Evolutionary conservation across 805 yeast species (phyloP).

Genomic region (Isabelozyma rhagii): DNA sequence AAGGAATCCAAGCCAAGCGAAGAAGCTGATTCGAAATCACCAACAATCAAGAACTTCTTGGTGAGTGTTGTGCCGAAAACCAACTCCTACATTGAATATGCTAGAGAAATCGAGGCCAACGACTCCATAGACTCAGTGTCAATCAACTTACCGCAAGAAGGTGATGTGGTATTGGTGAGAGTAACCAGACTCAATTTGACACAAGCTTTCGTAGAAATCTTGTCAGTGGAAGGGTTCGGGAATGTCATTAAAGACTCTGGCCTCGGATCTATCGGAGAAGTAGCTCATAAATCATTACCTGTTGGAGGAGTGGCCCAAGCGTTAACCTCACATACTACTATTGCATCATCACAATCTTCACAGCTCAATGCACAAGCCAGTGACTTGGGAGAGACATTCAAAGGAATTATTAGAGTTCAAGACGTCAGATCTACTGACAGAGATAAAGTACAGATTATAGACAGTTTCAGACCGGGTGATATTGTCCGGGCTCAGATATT

Average conservation of each 20-base stretch:
- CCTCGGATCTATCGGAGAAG: slow-evolving; percentile 53
- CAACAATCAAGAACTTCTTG: slow-evolving; percentile 17
- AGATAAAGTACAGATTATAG: slow-evolving; percentile 76
- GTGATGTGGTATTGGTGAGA: slow-evolving; percentile 75
- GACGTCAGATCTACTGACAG: slow-evolving; percentile 90
- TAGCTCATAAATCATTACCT: slow-evolving; percentile 36
- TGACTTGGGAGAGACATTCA: slow-evolving; percentile 85
- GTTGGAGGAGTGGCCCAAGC: slow-evolving; percentile 56
- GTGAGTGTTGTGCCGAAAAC: slow-evolving; percentile 28
- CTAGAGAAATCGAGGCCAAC: slow-evolving; percentile 12
- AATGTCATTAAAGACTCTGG: slow-evolving; percentile 61
- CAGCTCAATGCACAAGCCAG: slow-evolving; percentile 39
- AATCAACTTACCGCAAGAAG: slow-evolving; percentile 72
- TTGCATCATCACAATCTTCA: slow-evolving; percentile 41
- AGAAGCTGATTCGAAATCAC: slow-evolving; percentile 10
- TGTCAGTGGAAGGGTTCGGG: slow-evolving; percentile 60
- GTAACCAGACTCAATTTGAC: slow-evolving; percentile 63
- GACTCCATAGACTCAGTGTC: slow-evolving; percentile 19
- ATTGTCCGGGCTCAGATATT: slow-evolving; percentile 77
- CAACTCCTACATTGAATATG: slow-evolving; percentile 22
- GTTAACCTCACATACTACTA: slow-evolving; percentile 28
- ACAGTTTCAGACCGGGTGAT: slow-evolving; percentile 88
- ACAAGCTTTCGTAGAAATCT: slow-evolving; percentile 78
- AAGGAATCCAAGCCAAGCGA: slow-evolving; percentile 7
- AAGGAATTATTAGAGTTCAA: slow-evolving; percentile 80